A percentile compares a stretch with the other conserved stretches of the same genome.
Evolutionary conservation across 2,329 filamentous ascomycete species (phyloP).

Genomic region (Pestalotiopsis sp.): DNA sequence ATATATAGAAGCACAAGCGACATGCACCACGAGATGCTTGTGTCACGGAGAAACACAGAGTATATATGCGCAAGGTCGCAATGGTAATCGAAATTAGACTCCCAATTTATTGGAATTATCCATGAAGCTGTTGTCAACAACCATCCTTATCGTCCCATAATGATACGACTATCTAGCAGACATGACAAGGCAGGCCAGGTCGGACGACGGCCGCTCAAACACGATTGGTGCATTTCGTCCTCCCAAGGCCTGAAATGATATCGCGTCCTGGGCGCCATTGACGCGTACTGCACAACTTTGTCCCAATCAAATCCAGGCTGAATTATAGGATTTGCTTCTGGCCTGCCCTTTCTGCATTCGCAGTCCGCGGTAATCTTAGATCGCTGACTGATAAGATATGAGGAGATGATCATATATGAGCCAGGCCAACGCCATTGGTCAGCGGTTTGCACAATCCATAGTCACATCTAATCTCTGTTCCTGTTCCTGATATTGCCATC

Average conservation of each 20-base stretch:
- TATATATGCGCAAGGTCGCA: no score
- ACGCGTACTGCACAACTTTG: neutral
- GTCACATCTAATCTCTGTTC: neutral
- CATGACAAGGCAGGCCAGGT: neutral
- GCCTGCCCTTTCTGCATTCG: neutral
- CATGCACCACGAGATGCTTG: no score
- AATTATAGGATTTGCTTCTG: neutral
- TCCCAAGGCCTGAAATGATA: neutral
- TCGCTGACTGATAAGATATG: neutral
- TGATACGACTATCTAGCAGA: neutral
- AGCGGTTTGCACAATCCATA: neutral
- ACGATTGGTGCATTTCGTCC: no score
- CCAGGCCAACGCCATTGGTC: neutral
- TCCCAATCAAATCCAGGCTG: neutral
- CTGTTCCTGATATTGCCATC: neutral
- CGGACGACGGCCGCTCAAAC: no score
- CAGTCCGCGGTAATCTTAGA: neutral
- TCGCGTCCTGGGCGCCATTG: neutral
- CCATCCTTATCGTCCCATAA: neutral
- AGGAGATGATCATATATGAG: neutral
- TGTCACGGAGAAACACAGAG: no score
- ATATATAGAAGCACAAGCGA: no score
- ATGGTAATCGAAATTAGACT: no score
- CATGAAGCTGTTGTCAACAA: no score
- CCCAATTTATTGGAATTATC: no score